These are phyloP conservation scores for Trichoderma sp. DNA, from an alignment of 2,329 filamentous ascomycete genomes.

Conservation along the genomic window DNA sequence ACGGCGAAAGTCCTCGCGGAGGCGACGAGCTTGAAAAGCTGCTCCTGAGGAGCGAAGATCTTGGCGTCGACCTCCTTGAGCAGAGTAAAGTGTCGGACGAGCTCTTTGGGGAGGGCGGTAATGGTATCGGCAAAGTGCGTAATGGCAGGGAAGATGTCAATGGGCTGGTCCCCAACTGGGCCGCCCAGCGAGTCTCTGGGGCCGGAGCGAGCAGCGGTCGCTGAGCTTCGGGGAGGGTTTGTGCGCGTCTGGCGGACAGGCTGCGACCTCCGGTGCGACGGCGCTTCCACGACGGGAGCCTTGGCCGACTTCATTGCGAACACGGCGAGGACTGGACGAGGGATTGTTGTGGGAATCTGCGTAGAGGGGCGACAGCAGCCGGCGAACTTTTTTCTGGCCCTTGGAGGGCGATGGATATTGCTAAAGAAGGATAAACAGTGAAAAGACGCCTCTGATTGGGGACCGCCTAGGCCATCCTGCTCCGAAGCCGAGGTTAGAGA, in stretches of 20 bases:
- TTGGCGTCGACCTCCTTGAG: conserved; percentile 98
- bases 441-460: conserved; percentile 23
- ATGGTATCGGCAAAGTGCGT: conserved; percentile 88
- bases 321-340: conserved; percentile 30
- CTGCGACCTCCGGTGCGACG: conserved; percentile 61
- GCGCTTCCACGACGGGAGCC: conserved; percentile 42
- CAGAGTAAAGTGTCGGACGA: conserved; percentile 92
- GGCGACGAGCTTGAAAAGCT: conserved; percentile 73
- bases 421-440: neutral
- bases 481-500: conserved; percentile 1
- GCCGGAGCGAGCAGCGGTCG: conserved; percentile 47
- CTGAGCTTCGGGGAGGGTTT: conserved; percentile 60
- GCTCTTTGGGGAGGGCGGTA: conserved; percentile 88
- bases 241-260: conserved; percentile 66
- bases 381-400: conserved; percentile 8
- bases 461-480: conserved; percentile 27
- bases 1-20: conserved; percentile 57
- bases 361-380: conserved; percentile 11
- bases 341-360: neutral
- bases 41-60: conserved; percentile 83
- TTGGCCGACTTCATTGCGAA: conserved; percentile 58
- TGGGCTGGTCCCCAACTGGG: conserved; percentile 56
- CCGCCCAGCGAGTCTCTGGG: conserved; percentile 49
- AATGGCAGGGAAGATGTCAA: conserved; percentile 67
- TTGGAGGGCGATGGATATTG: neutral